phyloP scores from a whole-genome alignment of 1,139 yeast species.

The Meyerozyma smithsonii region DNA sequence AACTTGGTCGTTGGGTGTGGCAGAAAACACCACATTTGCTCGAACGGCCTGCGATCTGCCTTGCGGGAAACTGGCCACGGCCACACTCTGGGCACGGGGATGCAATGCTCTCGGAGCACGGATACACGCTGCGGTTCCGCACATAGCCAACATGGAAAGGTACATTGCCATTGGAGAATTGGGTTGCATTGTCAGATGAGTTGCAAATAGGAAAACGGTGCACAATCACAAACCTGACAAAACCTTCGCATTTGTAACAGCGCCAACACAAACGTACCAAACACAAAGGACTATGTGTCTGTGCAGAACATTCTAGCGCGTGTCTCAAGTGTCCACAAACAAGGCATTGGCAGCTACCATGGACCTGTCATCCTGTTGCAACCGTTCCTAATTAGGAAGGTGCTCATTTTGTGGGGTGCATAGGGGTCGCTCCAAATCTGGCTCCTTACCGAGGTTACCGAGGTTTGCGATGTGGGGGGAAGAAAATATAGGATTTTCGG shows the following conservation, averaged over 20 bases:
- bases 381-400: neutral
- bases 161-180: neutral
- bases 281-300: neutral
- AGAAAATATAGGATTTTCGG: neutral
- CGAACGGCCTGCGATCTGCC: constrained; percentile 34
- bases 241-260: too few relatives aligned
- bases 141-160: neutral
- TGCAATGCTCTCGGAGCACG: neutral
- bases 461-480: constrained; percentile 1
- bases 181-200: neutral
- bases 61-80: constrained; percentile 54
- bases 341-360: too few relatives aligned
- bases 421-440: too few relatives aligned
- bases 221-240: too few relatives aligned
- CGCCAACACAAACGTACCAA: neutral
- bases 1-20: constrained; percentile 41
- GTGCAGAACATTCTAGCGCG: too few relatives aligned
- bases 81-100: constrained; percentile 31
- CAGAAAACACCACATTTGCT: constrained; percentile 51
- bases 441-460: neutral
- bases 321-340: too few relatives aligned
- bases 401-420: neutral
- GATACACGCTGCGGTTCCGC: neutral
- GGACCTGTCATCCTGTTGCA: too few relatives aligned
- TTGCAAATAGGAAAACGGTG: too few relatives aligned